Conservation (phyloP, 2,329 filamentous ascomycete species). For the Sodiomyces alkalinus region DNA sequence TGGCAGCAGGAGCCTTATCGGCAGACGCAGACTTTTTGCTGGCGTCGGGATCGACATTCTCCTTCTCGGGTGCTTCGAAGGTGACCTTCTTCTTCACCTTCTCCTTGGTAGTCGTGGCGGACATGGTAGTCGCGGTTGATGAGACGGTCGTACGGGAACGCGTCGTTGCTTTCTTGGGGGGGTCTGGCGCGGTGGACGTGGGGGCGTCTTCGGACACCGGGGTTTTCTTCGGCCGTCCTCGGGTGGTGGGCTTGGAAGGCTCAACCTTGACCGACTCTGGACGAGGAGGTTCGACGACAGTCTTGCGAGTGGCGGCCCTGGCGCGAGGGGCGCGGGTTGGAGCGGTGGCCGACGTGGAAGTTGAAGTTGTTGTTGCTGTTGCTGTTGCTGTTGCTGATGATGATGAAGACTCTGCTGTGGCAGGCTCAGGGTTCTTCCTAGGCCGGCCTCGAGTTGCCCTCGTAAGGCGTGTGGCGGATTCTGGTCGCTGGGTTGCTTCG, state of each 20-base stretch:
- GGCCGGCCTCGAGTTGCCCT: conserved; percentile 31
- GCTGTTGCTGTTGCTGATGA: conserved; percentile 5
- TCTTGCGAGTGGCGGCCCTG: conserved; percentile 13
- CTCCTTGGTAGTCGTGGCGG: conserved; percentile 24
- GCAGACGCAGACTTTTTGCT: conserved; percentile 22
- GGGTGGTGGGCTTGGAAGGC: conserved; percentile 19
- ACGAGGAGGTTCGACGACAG: conserved; percentile 10
- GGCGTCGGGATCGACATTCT: conserved; percentile 35
- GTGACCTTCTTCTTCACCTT: conserved; percentile 45
- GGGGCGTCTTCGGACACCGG: conserved; percentile 9
- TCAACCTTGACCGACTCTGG: conserved; percentile 10
- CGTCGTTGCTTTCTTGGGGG: conserved; percentile 10
- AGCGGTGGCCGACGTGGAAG: conserved; percentile 6
- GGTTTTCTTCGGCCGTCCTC: conserved; percentile 29
- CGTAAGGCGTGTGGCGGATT: conserved; percentile 16
- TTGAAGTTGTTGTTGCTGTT: conserved; percentile 6
- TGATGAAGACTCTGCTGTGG: too few relatives aligned
- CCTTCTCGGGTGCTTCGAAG: conserved; percentile 50
- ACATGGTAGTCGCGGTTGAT: too few relatives aligned
- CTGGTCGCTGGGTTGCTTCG: conserved; percentile 10
- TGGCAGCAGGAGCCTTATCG: conserved; percentile 11
- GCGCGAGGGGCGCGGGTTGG: conserved; percentile 14
- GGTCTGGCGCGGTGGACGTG: conserved; percentile 13
- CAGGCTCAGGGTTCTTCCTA: conserved; percentile 23
- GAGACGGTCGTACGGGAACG: conserved; percentile 13